phyloP scores from a whole-genome alignment of 2,329 filamentous ascomycete species.

The Penicillium sp. region DNA sequence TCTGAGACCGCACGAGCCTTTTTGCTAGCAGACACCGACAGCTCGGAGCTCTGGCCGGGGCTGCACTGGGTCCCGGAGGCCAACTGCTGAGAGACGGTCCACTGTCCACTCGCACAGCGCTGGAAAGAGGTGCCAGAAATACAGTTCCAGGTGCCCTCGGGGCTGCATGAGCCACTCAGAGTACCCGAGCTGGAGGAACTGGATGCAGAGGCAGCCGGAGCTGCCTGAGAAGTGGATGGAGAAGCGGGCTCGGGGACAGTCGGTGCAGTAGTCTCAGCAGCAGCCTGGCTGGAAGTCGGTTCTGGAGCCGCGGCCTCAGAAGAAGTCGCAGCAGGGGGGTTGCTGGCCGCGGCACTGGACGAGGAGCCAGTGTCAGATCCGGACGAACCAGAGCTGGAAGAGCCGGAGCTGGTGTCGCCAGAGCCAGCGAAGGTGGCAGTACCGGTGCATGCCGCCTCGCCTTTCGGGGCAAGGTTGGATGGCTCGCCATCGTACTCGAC shows the following conservation, averaged over 20 bases:
- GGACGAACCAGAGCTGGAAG: slow-evolving; percentile 27
- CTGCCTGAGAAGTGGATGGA: slow-evolving; percentile 1
- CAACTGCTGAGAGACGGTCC: slow-evolving; percentile 52
- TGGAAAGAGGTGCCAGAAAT: slow-evolving; percentile 57
- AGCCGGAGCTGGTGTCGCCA: slow-evolving; percentile 29
- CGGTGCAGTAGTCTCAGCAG: slow-evolving; percentile 8
- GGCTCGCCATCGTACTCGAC: slow-evolving; percentile 51
- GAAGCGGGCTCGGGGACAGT: background rate
- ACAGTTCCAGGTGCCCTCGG: slow-evolving; percentile 61
- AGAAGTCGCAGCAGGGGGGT: background rate
- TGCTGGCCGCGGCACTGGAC: slow-evolving; percentile 3
- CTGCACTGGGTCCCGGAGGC: slow-evolving; percentile 55
- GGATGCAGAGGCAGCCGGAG: slow-evolving; percentile 14
- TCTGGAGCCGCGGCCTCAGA: slow-evolving; percentile 3
- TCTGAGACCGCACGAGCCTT: slow-evolving; percentile 27
- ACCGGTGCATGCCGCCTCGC: slow-evolving; percentile 31
- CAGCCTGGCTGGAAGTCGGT: slow-evolving; percentile 5
- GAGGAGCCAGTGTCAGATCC: slow-evolving; percentile 17
- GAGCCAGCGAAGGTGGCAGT: slow-evolving; percentile 33
- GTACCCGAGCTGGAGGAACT: slow-evolving; percentile 30
- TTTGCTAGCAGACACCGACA: slow-evolving; percentile 26
- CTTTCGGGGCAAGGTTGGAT: slow-evolving; percentile 34
- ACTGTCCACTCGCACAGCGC: slow-evolving; percentile 59
- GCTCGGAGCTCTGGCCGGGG: slow-evolving; percentile 32
- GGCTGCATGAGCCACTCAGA: slow-evolving; percentile 48